Evolutionary conservation across 495 filamentous ascomycete species (phyloP).

Genomic region (Neurospora sp.): DNA sequence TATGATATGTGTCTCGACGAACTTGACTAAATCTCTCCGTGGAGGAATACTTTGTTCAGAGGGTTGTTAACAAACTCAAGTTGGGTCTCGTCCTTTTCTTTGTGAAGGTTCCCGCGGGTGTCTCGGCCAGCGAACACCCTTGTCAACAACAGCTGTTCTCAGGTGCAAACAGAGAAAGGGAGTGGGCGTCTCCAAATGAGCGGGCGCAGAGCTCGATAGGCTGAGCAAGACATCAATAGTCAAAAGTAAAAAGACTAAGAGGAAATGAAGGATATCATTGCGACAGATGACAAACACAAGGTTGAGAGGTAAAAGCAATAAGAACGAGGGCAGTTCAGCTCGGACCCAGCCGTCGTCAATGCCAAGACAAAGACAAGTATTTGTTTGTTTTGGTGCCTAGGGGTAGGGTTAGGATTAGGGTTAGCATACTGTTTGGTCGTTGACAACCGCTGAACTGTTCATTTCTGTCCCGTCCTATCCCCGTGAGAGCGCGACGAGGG

Average conservation of each 20-base stretch:
- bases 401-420: conserved; percentile 9
- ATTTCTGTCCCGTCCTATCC: conserved; percentile 3
- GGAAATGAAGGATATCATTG: not conserved
- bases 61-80: not conserved
- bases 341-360: not conserved
- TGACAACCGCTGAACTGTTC: not conserved
- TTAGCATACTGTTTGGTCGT: not conserved
- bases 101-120: not conserved
- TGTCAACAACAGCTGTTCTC: not conserved
- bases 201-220: too few relatives aligned
- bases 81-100: not conserved
- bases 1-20: not conserved
- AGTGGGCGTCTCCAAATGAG: not conserved
- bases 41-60: not conserved
- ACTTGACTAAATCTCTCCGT: not conserved
- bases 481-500: not conserved
- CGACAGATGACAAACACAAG: not conserved
- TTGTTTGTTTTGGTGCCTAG: not conserved
- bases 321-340: not conserved
- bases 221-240: not conserved
- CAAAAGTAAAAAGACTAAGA: not conserved
- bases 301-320: not conserved
- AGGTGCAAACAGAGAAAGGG: not conserved
- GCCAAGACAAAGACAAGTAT: not conserved
- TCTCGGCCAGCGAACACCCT: not conserved